Evolutionary conservation across 768 basidiomycete genomes (phyloP).

Genomic region (Heimioporus sp.): DNA sequence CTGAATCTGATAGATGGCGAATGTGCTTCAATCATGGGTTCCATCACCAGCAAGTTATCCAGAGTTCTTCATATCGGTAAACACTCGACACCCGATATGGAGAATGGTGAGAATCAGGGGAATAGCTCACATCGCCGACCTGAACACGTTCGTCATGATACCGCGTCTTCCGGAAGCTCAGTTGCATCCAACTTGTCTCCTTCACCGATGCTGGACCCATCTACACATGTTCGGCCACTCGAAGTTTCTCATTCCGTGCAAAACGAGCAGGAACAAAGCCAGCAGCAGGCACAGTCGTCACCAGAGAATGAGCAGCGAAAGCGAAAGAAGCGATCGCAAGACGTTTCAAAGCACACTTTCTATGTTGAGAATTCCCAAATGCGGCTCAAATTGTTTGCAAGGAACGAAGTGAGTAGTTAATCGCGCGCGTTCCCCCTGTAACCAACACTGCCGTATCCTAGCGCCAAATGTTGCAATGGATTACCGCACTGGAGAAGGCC

Average conservation of each 20-base stretch:
- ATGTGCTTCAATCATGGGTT: conserved; percentile 42
- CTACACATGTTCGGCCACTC: conserved; percentile 68
- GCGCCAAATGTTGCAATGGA: conserved; percentile 98
- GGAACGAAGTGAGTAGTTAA: conserved; percentile 62
- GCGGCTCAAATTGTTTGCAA: conserved; percentile 81
- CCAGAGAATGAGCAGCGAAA: conserved; percentile 41
- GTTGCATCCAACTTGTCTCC: conserved; percentile 39
- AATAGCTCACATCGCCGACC: background rate
- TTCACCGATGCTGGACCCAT: conserved; percentile 75
- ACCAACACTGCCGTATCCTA: conserved; percentile 26
- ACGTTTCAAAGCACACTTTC: conserved; percentile 92
- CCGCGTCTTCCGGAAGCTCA: conserved; percentile 34
- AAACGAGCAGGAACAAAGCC: conserved; percentile 16
- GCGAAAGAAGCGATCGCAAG: conserved; percentile 47
- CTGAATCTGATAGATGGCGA: conserved; percentile 30
- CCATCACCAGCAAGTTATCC: conserved; percentile 47
- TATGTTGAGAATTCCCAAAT: conserved; percentile 91
- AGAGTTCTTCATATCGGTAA: conserved; percentile 41
- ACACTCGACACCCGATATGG: conserved; percentile 12
- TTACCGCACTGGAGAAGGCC: conserved; percentile 83
- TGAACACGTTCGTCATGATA: conserved; percentile 9
- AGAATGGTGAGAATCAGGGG: conserved; percentile 5
- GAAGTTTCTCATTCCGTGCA: conserved; percentile 15
- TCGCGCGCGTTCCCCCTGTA: background rate
- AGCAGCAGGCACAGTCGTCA: conserved; percentile 15